A percentile compares a stretch with the other conserved stretches of the same genome.
These are phyloP conservation scores for Ustulina deusta DNA, from an alignment of 2,329 filamentous ascomycete genomes.

Conservation along the genomic window DNA sequence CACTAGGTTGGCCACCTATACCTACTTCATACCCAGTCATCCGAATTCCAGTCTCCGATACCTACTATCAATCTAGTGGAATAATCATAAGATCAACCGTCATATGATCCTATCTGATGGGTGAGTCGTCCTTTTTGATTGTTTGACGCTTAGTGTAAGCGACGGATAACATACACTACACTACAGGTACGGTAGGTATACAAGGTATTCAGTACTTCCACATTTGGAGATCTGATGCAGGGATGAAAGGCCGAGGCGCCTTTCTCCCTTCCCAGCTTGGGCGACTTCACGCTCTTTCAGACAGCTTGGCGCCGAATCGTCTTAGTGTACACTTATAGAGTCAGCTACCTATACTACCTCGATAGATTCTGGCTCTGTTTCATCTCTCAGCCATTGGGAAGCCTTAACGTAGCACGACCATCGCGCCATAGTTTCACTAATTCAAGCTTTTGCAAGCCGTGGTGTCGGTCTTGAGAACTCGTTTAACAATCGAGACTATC, in stretches of 20 bases:
- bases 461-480: neutral
- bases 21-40: too few species aligned
- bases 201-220: slow-evolving; percentile 19
- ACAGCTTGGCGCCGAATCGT: slow-evolving; percentile 5
- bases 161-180: neutral
- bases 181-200: too few species aligned
- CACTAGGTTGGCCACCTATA: too few species aligned
- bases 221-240: slow-evolving; percentile 34
- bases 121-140: neutral
- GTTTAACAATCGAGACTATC: neutral
- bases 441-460: neutral
- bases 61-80: neutral
- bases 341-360: too few species aligned
- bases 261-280: slow-evolving; percentile 14
- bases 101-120: slow-evolving; percentile 13
- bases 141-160: slow-evolving; percentile 2
- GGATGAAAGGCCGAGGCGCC: slow-evolving; percentile 21
- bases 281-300: slow-evolving; percentile 12
- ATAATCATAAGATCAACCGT: slow-evolving; percentile 25
- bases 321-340: too few species aligned
- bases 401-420: slow-evolving; percentile 17
- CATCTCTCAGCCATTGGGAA: slow-evolving; percentile 33
- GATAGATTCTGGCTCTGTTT: slow-evolving; percentile 32
- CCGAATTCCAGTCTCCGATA: neutral
- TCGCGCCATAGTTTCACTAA: slow-evolving; percentile 30